Base-by-base conservation (phyloP, 2,329 filamentous ascomycete genomes). In the Cytospora schulzeri region DNA sequence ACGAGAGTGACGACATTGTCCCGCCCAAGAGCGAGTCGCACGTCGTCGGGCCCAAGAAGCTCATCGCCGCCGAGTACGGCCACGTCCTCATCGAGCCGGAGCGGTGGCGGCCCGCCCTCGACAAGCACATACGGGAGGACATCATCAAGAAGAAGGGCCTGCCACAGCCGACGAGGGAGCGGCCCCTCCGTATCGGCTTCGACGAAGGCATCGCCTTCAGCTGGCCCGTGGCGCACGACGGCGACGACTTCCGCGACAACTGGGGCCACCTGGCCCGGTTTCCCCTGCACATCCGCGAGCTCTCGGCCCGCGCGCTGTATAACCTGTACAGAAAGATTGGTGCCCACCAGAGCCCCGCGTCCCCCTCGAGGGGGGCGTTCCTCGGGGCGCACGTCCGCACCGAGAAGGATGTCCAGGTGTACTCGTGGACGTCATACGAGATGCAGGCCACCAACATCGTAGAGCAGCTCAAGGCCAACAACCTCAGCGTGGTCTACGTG, bases 371-470 rank as follows among this genome's bases (percentile, higher is more conserved):
- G 17, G 57, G 38, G 19, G 51, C 52, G 9, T 66, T 66, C 24
- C 61, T 66, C 15, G 65, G 65, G 24, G 65, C 65, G 19, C 65
- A 66, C 54, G 29, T 66, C 51, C 65, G 65, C 4, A 66, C 57
- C 31, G 65, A 66, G 45, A 31, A 26, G 5, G 65, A 66, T 35
- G 65, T 62, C 12, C 48, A 64, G 52, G 29, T 64, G 48, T 62
- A 66, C 28, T 29, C 45, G 12, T 66, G 65, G 65, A 60, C 62
- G 3, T 64, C 65, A 15, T 66, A 53, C 57, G 62, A 48, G 19
- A 38, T 33, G 33, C 65, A 66, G 53, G 22, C 35, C 22, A 4
- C 29, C 29, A n/a, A 54, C 19, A 59, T 56, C 45, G 35, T 28
- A 8, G 53, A 64, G 51, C 65, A 66, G 65, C 57, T 61, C 6